Conservation (phyloP, 441 rosid genomes). For the Corymbia citriodora region DNA sequence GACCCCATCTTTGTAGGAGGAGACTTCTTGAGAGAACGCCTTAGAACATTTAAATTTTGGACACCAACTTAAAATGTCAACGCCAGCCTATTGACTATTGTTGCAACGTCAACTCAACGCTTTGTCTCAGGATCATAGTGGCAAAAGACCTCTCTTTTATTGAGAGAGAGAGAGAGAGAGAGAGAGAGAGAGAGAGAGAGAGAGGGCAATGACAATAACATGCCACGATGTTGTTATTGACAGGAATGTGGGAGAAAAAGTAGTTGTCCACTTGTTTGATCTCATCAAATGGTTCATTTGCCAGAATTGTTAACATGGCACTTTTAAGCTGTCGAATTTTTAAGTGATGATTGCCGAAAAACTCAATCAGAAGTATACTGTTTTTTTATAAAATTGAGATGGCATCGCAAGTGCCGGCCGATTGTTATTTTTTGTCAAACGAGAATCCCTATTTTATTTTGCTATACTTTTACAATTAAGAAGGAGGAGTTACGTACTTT, state of each 20-base stretch:
- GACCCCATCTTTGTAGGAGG: neutral
- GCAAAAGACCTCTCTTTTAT: neutral
- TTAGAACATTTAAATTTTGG: neutral
- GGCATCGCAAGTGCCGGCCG: neutral
- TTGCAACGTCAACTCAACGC: neutral
- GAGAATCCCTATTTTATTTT: neutral
- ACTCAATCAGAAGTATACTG: neutral
- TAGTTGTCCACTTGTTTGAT: neutral
- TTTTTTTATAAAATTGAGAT: neutral
- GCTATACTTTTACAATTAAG: neutral
- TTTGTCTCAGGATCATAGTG: neutral
- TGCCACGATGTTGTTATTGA: neutral
- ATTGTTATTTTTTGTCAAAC: neutral
- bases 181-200: neutral
- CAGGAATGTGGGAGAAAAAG: neutral
- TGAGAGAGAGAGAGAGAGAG: neutral
- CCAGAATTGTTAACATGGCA: neutral
- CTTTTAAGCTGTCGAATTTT: neutral
- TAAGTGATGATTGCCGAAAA: neutral
- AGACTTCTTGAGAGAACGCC: neutral
- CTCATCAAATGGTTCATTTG: neutral
- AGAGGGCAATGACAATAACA: neutral
- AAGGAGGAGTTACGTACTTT: neutral
- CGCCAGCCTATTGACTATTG: neutral
- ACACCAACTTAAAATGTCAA: neutral